Base-by-base conservation (phyloP, 768 basidiomycete species). In the Kwoniella pini region DNA sequence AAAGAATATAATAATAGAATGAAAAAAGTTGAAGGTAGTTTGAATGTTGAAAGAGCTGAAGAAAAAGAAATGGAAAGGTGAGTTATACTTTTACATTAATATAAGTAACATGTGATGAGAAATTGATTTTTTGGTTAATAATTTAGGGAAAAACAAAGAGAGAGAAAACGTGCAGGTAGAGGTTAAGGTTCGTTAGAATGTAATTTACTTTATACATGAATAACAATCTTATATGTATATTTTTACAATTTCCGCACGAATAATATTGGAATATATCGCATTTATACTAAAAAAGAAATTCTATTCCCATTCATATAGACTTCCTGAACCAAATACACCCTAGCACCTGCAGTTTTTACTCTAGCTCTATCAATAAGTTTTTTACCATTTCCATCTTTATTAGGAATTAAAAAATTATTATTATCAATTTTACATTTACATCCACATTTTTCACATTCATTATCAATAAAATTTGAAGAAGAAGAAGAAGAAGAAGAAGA, bases 31-130 rank as follows among this genome's bases (percentile, higher is more conserved):
- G 77, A 80, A 60, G 79, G 81, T 2, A 72, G 68, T 9, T 77
- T 89, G 83, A 77, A 86, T 83, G 84, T 86, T 30, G 96, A 99
- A 81, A 82, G 95, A 54, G 91, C 92, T 21, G 96, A 98, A 80
- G 87, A 97, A 81, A 98, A 96, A 82, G 86, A 85, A 42, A 86
- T 88, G 87, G 88, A 93, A 72, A 84, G 89, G 77, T 75, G 57
- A 63, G 73, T 17, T n/a, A n/a, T n/a, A n/a, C n/a, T n/a, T n/a
- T n/a, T n/a, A n/a, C n/a, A n/a, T n/a, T n/a, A n/a, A n/a, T n/a
- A n/a, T n/a, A n/a, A n/a, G n/a, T n/a, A n/a, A n/a, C n/a, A n/a
- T n/a, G n/a, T n/a, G n/a, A n/a, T n/a, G n/a, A n/a, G n/a, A n/a
- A 7, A 9, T 9, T 12, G 21, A 38, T 43, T 31, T 17, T 10